Percentiles rank a stretch among this genome's conserved stretches.
Evolutionary conservation across 2,329 filamentous ascomycete species (phyloP).

Genomic region (Colletotrichum gigasporum): DNA sequence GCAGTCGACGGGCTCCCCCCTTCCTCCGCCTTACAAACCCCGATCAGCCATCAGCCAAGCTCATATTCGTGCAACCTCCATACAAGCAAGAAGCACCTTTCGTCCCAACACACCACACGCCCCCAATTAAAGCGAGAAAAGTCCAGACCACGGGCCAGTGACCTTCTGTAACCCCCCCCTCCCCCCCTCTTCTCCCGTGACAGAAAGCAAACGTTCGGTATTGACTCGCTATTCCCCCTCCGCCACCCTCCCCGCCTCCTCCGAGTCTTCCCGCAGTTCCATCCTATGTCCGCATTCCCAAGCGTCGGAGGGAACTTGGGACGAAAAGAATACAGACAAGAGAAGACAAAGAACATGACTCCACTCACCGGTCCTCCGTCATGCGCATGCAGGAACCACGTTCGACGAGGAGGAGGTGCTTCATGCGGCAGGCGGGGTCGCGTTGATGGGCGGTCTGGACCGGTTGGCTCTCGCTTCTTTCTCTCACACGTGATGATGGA

Average conservation of each 20-base stretch:
- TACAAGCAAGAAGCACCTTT: no score
- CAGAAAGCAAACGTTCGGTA: no score
- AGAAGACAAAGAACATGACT: slow-evolving; percentile 13
- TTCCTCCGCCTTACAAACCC: not conserved
- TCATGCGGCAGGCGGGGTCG: slow-evolving; percentile 12
- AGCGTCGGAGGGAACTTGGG: slow-evolving; percentile 27
- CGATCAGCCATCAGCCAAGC: not conserved
- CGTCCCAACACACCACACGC: no score
- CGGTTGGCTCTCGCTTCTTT: slow-evolving; percentile 14
- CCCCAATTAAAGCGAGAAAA: not conserved
- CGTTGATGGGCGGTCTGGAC: slow-evolving; percentile 23
- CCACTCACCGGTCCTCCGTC: slow-evolving; percentile 1
- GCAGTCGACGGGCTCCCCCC: no score
- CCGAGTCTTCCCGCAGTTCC: no score
- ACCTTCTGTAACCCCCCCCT: no score
- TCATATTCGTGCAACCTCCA: no score
- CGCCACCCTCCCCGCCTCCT: no score
- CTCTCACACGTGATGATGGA: slow-evolving; percentile 15
- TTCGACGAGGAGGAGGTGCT: slow-evolving; percentile 25
- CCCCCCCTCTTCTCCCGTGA: no score
- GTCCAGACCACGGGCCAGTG: no score
- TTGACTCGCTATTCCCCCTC: not conserved
- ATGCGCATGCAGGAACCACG: slow-evolving; percentile 27
- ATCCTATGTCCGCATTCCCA: no score
- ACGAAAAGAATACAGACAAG: not conserved